A percentile compares a stretch with the other conserved stretches of the same genome.
Evolutionary conservation across 805 yeast genomes (phyloP).

Genomic region (Candida palmyrensis): DNA sequence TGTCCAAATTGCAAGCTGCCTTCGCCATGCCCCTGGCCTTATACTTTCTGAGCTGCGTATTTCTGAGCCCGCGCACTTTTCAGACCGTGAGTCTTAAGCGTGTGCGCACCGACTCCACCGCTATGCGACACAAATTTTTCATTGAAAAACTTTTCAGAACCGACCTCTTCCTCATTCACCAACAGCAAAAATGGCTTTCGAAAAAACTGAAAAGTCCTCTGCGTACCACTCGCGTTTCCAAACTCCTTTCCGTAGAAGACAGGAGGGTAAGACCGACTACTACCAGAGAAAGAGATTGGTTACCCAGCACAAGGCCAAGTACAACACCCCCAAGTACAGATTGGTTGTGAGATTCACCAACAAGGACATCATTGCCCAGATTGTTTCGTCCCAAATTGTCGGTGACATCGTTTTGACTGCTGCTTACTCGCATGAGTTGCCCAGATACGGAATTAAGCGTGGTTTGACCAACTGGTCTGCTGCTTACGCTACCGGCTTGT

Average conservation of each 20-base stretch:
- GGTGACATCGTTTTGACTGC: conserved; percentile 96
- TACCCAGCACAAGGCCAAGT: conserved; percentile 99
- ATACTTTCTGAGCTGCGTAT: too few species aligned
- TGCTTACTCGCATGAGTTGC: conserved; percentile 98
- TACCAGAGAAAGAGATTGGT: conserved; percentile 99
- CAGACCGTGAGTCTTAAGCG: too few species aligned
- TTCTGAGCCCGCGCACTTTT: too few species aligned
- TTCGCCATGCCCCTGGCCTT: too few species aligned
- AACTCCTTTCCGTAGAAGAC: conserved; percentile 99
- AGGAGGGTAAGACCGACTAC: conserved; percentile 99
- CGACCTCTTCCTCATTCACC: neutral
- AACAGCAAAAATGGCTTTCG: conserved; percentile 64
- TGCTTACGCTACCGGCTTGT: conserved; percentile 97
- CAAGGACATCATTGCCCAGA: conserved; percentile 98
- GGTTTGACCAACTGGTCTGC: conserved; percentile 99
- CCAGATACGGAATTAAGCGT: conserved; percentile 93
- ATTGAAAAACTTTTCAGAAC: too few species aligned
- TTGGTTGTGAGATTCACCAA: conserved; percentile 99
- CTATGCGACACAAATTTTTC: too few species aligned
- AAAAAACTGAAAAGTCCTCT: conserved; percentile 66
- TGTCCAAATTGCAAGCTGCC: too few species aligned
- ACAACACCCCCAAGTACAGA: conserved; percentile 99
- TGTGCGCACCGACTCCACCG: too few species aligned
- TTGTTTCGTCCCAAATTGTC: conserved; percentile 91
- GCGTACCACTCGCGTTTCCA: conserved; percentile 99